Conservation (phyloP, 768 basidiomycete genomes). For the Tulasnella calospora region DNA sequence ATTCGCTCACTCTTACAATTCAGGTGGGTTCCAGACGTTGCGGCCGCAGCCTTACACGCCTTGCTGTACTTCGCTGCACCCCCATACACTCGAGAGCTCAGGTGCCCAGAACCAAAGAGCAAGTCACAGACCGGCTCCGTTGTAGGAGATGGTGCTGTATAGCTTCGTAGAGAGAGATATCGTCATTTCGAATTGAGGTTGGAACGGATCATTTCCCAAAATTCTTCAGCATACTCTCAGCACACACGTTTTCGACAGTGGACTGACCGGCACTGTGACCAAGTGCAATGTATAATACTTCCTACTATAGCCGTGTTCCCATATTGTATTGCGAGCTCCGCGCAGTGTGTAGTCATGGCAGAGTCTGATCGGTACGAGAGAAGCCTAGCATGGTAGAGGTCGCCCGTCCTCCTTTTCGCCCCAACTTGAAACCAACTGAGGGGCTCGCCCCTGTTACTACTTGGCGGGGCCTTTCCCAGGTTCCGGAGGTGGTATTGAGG, state of each 20-base stretch:
- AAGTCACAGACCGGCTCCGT: background rate
- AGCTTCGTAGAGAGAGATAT: background rate
- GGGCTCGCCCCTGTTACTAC: background rate
- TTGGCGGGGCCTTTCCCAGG: background rate
- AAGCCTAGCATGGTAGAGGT: no score
- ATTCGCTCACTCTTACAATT: background rate
- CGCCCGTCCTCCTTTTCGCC: no score
- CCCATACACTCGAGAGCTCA: conserved; percentile 9
- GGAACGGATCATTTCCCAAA: background rate
- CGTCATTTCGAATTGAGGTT: background rate
- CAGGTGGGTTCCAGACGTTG: conserved; percentile 21
- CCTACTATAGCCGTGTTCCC: no score
- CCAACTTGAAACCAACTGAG: background rate
- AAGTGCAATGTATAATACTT: no score
- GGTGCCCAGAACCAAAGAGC: background rate
- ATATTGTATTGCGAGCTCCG: no score
- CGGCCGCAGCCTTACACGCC: conserved; percentile 2
- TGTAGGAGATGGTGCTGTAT: background rate
- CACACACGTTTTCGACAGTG: background rate
- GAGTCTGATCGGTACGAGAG: no score
- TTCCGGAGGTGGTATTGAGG: conserved; percentile 32
- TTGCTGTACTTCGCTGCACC: background rate
- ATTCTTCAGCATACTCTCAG: background rate
- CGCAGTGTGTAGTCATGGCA: no score
- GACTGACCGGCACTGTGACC: background rate